Evolutionary conservation across 2,329 filamentous ascomycete genomes (phyloP).

Genomic region (Aspergillus neoniger): DNA sequence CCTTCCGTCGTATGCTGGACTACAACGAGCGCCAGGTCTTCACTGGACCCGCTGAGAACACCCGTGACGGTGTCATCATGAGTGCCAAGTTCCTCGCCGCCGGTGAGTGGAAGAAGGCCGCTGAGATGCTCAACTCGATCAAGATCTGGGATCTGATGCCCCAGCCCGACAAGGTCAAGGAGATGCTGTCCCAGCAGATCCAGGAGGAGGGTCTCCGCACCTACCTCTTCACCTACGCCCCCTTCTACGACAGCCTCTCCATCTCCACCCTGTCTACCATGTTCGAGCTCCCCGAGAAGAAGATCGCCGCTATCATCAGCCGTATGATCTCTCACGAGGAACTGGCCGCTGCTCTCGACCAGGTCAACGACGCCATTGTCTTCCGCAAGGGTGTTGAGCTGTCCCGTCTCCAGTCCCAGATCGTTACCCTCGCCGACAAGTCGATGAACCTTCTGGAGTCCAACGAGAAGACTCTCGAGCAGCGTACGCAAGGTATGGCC

Average conservation of each 20-base stretch:
- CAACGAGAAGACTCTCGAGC: conserved; percentile 96
- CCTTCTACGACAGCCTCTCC: conserved; percentile 96
- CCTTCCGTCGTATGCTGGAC: conserved; percentile 97
- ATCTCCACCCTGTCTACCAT: conserved; percentile 82
- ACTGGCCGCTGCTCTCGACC: conserved; percentile 91
- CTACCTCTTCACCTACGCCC: conserved; percentile 98
- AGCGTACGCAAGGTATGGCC: conserved; percentile 91
- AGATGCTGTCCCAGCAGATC: conserved; percentile 96
- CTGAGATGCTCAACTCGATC: conserved; percentile 90
- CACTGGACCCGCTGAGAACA: conserved; percentile 97
- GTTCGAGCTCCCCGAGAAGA: conserved; percentile 91
- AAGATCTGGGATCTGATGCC: conserved; percentile 99
- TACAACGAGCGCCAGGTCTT: conserved; percentile 99
- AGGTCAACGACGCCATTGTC: conserved; percentile 95
- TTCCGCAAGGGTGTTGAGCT: conserved; percentile 99
- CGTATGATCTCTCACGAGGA: conserved; percentile 99
- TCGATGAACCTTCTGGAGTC: conserved; percentile 92
- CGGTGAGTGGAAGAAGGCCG: conserved; percentile 98
- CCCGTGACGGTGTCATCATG: conserved; percentile 98
- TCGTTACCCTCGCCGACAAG: conserved; percentile 93
- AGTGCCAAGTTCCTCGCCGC: conserved; percentile 94
- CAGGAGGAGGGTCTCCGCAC: conserved; percentile 97
- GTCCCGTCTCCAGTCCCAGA: conserved; percentile 90
- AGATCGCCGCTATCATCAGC: conserved; percentile 92
- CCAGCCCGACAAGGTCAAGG: conserved; percentile 88